Evolutionary conservation across 306 rosid species (phyloP).

Genomic region (Quercus engelmannii): DNA sequence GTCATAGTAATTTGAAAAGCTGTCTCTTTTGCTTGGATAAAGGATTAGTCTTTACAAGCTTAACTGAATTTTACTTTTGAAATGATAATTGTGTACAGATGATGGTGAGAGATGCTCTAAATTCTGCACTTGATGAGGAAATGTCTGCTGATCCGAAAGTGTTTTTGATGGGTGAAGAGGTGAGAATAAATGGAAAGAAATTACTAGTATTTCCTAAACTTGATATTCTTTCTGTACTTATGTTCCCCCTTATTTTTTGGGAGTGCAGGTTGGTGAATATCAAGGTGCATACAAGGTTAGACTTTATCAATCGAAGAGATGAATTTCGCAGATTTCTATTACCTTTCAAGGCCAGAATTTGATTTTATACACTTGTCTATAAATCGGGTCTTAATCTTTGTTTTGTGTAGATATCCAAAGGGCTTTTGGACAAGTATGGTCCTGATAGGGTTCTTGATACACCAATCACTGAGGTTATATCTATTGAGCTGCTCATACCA

Average conservation of each 20-base stretch:
- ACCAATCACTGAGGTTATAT: constrained; percentile 90
- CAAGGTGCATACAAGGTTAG: constrained; percentile 99
- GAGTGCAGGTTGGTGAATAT: constrained; percentile 91
- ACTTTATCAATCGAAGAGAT: neutral
- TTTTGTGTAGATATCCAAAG: constrained; percentile 67
- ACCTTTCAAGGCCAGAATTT: neutral
- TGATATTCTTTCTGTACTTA: constrained; percentile 1
- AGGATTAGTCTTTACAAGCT: neutral
- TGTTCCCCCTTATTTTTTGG: constrained; percentile 16
- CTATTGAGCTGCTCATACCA: constrained; percentile 2
- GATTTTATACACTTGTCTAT: neutral
- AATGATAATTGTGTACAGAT: constrained; percentile 45
- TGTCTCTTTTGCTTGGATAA: neutral
- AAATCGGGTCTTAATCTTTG: neutral
- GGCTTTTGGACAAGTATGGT: constrained; percentile 93
- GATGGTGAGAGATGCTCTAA: constrained; percentile 83
- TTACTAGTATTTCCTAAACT: neutral
- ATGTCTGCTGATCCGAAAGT: constrained; percentile 98
- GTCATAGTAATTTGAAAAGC: neutral
- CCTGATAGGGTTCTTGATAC: constrained; percentile 98
- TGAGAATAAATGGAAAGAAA: constrained; percentile 18
- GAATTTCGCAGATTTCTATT: constrained; percentile 1
- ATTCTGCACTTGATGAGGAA: constrained; percentile 96
- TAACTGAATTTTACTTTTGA: neutral
- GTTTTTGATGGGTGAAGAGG: constrained; percentile 99